These are phyloP conservation scores for Suillus paluster DNA, from an alignment of 768 basidiomycete species.

Conservation along the genomic window DNA sequence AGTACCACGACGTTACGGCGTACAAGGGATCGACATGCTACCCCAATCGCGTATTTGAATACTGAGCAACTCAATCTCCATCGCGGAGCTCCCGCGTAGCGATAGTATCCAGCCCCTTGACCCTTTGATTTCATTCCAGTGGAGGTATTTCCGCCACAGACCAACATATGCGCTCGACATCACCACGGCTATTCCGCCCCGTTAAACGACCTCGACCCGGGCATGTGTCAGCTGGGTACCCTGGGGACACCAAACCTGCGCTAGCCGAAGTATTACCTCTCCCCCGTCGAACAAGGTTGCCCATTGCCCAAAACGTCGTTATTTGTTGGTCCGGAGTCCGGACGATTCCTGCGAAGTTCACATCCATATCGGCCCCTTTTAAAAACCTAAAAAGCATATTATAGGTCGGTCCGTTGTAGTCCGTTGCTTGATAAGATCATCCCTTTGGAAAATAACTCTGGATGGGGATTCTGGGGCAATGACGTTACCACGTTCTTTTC, in stretches of 20 bases:
- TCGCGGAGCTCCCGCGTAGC: not conserved
- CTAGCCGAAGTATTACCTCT: not conserved
- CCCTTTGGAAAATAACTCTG: not conserved
- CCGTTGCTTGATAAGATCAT: not conserved
- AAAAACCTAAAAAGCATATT: slow-evolving; percentile 8
- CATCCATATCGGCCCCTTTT: not conserved
- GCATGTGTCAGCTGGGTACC: not conserved
- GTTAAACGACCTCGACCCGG: not conserved
- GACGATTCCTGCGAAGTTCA: slow-evolving; percentile 1
- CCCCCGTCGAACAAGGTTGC: slow-evolving; percentile 3
- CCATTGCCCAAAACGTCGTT: slow-evolving; percentile 2
- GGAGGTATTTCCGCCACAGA: not conserved
- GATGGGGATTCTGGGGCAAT: slow-evolving; percentile 10
- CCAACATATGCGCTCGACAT: not conserved
- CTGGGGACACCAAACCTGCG: not conserved
- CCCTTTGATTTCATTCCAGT: slow-evolving; percentile 1
- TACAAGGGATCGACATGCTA: not conserved
- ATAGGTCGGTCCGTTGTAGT: not conserved
- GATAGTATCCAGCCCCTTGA: slow-evolving; percentile 9
- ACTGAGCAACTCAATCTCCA: not conserved
- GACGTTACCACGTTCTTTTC: not conserved
- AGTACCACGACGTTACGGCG: slow-evolving; percentile 11
- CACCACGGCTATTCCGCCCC: not conserved
- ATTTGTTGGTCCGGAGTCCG: slow-evolving; percentile 5
- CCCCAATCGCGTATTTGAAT: not conserved